Percentiles rank a stretch among this genome's conserved stretches.
These are phyloP conservation scores for Pseudocercospora fuligena DNA, from an alignment of 2,329 filamentous ascomycete species.

Conservation along the genomic window DNA sequence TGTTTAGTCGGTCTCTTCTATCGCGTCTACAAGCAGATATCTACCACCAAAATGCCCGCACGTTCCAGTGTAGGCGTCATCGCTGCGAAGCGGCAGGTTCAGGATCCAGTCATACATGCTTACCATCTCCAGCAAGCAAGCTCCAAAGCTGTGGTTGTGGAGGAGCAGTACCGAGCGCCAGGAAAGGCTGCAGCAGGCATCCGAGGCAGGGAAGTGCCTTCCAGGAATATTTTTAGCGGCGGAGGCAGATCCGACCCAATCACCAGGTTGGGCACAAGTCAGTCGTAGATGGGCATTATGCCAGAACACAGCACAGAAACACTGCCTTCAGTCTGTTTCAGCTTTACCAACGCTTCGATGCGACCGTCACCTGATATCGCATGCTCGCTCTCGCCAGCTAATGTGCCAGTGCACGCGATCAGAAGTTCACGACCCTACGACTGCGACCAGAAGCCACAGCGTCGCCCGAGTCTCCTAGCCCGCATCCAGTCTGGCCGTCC, in stretches of 20 bases:
- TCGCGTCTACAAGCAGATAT: neutral
- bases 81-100: neutral
- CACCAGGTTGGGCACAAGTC: neutral
- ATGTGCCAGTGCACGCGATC: conserved; percentile 3
- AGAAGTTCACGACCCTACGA: neutral
- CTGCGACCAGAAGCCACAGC: neutral
- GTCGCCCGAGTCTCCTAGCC: neutral
- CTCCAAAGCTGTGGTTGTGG: neutral
- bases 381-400: neutral
- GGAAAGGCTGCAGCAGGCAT: neutral
- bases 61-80: neutral
- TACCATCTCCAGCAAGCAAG: neutral
- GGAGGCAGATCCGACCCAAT: conserved; percentile 3
- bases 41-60: neutral
- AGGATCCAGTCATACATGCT: neutral
- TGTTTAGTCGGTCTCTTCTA: too few species aligned
- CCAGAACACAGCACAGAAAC: neutral
- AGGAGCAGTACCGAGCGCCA: neutral
- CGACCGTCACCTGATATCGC: conserved; percentile 13
- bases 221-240: neutral
- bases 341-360: conserved; percentile 7
- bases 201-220: neutral
- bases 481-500: neutral
- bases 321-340: neutral
- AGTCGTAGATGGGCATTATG: conserved; percentile 7